Evolutionary conservation across 257 asterid species (phyloP).

Genomic region (Jacaranda mimosifolia): DNA sequence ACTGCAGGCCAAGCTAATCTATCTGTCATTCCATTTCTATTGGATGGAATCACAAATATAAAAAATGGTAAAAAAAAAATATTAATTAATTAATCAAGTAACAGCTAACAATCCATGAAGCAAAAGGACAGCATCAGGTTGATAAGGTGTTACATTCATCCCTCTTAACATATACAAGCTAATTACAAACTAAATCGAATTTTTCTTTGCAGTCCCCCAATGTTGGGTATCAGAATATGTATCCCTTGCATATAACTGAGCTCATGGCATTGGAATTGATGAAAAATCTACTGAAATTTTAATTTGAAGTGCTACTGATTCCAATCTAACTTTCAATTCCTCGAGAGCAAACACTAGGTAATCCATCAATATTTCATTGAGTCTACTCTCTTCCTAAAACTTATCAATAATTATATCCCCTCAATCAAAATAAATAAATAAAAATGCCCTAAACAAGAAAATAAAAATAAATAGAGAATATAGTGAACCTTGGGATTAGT

Average conservation of each 20-base stretch:
- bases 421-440: background rate
- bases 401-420: background rate
- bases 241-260: background rate
- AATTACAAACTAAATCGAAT: background rate
- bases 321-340: background rate
- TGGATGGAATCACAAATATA: background rate
- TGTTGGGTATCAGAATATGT: background rate
- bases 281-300: background rate
- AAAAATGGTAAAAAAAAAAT: background rate
- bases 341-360: conserved; percentile 5
- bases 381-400: background rate
- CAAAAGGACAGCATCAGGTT: conserved; percentile 9
- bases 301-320: background rate
- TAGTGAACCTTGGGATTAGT: conserved; percentile 75
- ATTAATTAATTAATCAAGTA: no score
- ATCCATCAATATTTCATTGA: background rate
- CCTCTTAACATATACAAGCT: background rate
- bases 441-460: background rate
- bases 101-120: background rate
- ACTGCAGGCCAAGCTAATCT: background rate
- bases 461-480: background rate
- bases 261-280: conserved; percentile 1
- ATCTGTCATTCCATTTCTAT: conserved; percentile 3
- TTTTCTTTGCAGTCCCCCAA: background rate
- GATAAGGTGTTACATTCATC: background rate